phyloP scores from a whole-genome alignment of 2,329 filamentous ascomycete species.

The Aspergillus puulaauensis region DNA sequence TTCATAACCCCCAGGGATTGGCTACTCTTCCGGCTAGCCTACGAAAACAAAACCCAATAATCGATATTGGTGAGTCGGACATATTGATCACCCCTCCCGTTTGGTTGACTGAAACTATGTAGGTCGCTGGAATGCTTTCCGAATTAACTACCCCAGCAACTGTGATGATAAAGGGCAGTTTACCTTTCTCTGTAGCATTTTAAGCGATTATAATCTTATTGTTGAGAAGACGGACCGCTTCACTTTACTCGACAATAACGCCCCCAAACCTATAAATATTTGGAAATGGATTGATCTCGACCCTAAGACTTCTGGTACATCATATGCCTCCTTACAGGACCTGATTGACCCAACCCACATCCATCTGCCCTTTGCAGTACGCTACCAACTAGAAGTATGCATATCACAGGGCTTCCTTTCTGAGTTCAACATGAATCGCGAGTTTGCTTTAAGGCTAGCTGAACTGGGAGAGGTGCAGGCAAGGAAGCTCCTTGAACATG shows the following conservation, averaged over 20 bases:
- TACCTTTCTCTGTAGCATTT: conserved; percentile 49
- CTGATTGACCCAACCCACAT: conserved; percentile 35
- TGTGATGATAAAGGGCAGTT: conserved; percentile 35
- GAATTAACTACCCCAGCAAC: conserved; percentile 47
- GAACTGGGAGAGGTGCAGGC: conserved; percentile 55
- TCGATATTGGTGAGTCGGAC: conserved; percentile 56
- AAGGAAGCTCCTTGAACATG: conserved; percentile 69
- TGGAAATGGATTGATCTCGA: conserved; percentile 44
- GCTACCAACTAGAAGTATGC: conserved; percentile 92
- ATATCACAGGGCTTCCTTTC: conserved; percentile 76
- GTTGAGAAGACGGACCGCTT: conserved; percentile 50
- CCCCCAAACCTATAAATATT: conserved; percentile 23
- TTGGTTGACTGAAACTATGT: conserved; percentile 9
- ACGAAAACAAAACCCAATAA: conserved; percentile 50
- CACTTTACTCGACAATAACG: conserved; percentile 25
- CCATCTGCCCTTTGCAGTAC: conserved; percentile 66
- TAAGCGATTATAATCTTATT: conserved; percentile 72
- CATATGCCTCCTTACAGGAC: conserved; percentile 36
- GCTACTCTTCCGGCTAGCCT: conserved; percentile 44
- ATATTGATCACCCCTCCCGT: not conserved
- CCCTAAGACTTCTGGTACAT: conserved; percentile 24
- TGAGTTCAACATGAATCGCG: conserved; percentile 68
- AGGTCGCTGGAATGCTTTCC: conserved; percentile 65
- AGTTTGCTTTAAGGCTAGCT: conserved; percentile 66
- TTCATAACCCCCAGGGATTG: conserved; percentile 43